These are phyloP conservation scores for Pyracantha coccinea DNA, from an alignment of 331 rosid species.

Conservation along the genomic window DNA sequence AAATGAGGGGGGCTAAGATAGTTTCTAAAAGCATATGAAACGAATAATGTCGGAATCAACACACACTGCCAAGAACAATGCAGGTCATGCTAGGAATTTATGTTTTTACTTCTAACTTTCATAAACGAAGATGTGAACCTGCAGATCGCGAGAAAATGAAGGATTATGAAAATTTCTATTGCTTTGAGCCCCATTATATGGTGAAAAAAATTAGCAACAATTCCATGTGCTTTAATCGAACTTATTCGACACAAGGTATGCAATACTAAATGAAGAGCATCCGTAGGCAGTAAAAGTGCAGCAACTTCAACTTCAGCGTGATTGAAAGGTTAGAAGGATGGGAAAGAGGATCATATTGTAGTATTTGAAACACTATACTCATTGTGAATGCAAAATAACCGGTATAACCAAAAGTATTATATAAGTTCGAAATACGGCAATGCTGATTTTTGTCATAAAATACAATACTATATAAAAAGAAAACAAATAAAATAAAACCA, in stretches of 20 bases:
- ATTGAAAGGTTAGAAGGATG: not conserved
- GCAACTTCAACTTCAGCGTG: not conserved
- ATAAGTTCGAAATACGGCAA: not conserved
- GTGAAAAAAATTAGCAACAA: not conserved
- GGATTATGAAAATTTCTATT: not conserved
- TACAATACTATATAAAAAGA: no score
- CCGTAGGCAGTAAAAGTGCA: not conserved
- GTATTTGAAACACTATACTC: no score
- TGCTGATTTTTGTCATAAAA: not conserved
- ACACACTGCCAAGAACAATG: not conserved
- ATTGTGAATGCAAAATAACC: not conserved
- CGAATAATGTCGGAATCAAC: not conserved
- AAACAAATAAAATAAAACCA: not conserved
- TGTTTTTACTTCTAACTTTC: not conserved
- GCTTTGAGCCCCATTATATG: not conserved
- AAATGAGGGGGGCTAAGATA: not conserved
- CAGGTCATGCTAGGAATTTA: not conserved
- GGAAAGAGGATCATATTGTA: not conserved
- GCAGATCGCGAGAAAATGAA: not conserved
- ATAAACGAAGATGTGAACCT: not conserved
- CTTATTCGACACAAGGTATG: not conserved
- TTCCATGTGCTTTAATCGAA: not conserved
- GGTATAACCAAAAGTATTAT: not conserved
- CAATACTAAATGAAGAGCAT: not conserved
- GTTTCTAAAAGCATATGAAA: not conserved